Base-by-base conservation (phyloP, 257 asterid genomes). In the Scutellaria barbata region DNA sequence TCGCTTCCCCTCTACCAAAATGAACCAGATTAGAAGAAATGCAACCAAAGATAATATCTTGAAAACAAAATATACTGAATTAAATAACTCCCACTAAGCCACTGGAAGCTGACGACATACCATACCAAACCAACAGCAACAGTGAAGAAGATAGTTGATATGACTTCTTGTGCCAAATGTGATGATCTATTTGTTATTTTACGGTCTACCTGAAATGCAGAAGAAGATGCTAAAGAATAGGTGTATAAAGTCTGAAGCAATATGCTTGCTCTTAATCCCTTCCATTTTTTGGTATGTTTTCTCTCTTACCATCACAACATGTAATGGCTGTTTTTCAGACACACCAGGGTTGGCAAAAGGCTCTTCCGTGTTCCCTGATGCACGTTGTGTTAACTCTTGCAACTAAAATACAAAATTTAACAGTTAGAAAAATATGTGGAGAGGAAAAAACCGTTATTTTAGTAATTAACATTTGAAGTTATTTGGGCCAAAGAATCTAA, bases 371-470 rank as follows among this genome's bases (percentile, higher is more conserved):
- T 87, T 85, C 61, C 90, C 98, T 10, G 89, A 84, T 47, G 88
- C 96, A 71, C 92, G 94, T 69, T 95, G 96, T 80, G 89, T 85
- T 78, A 95, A 80, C 81, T 95, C 99, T 85, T 95, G 96, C 92
- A 95, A 78, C 96, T 16, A 87, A 83, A 22, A 86, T 39, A 79
- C 6, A 59, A 65, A 48, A 25, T 55, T 63, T 64, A 67, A 59
- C 65, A 67, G 70, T 80, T 47, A 75, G 67, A 58, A 45, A n/a
- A 60, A 39, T 47, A 42, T 45, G 40, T 46, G 40, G 14, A 35
- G 50, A 37, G 10, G 20, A 7, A 63, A 56, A 13, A 18, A 35
- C 47, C 65, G 8, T 16, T 17, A 43, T 16, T 7, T 69, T 6
- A 30, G 35, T 30, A 2, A 30, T 30, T 30, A 30, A 30, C 35